phyloP scores from a whole-genome alignment of 306 rosid genomes.

The Elaeagnus macrophylla region DNA sequence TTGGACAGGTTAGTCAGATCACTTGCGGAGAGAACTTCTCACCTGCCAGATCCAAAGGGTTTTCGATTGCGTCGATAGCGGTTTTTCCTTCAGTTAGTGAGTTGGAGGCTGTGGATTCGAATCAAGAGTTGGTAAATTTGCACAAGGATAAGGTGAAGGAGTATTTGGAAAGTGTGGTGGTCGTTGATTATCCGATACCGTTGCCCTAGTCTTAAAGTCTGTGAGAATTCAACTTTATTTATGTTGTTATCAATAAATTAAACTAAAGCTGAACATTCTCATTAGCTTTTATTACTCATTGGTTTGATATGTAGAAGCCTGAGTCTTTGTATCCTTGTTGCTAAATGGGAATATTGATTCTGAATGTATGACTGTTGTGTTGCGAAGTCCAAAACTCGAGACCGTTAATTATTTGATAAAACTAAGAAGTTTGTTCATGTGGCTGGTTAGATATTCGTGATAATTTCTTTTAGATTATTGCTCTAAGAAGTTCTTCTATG shows the following conservation, averaged over 20 bases:
- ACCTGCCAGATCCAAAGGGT: slow-evolving; percentile 84
- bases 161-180: slow-evolving; percentile 46
- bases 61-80: slow-evolving; percentile 63
- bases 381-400: no score
- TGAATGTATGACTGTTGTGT: no score
- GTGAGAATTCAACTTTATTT: slow-evolving; percentile 22
- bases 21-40: slow-evolving; percentile 72
- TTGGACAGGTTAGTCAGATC: slow-evolving; percentile 41
- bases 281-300: no score
- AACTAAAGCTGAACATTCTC: neutral
- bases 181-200: slow-evolving; percentile 55
- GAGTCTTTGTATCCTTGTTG: no score
- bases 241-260: neutral
- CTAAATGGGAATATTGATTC: no score
- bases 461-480: no score
- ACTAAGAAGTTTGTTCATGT: no score
- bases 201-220: slow-evolving; percentile 48
- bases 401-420: no score
- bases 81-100: slow-evolving; percentile 36
- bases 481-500: no score
- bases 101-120: slow-evolving; percentile 45
- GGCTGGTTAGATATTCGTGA: no score
- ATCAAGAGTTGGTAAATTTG: slow-evolving; percentile 33
- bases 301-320: no score
- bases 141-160: slow-evolving; percentile 73